Conservation (phyloP, 2,329 filamentous ascomycete genomes). For the Cryphonectria radicalis region DNA sequence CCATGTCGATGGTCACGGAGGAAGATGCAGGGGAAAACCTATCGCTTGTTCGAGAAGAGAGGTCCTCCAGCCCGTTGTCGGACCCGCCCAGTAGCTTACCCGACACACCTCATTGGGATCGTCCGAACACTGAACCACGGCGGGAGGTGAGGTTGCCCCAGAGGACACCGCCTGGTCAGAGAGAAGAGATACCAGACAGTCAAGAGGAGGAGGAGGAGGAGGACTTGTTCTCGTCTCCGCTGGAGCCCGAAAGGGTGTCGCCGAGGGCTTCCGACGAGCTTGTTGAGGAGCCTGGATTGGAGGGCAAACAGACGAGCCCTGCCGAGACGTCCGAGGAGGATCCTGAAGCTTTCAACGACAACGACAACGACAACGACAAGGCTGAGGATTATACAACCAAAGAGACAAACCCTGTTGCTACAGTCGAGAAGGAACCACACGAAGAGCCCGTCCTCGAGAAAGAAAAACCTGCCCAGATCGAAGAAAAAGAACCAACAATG, state of each 20-base stretch:
- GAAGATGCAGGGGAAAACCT: not conserved
- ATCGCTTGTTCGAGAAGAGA: not conserved
- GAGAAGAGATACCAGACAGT: constrained; percentile 44
- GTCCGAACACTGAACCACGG: constrained; percentile 21
- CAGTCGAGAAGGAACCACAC: not conserved
- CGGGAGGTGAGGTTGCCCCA: constrained; percentile 17
- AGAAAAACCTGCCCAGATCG: not conserved
- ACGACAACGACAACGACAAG: not conserved
- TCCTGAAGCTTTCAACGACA: not conserved
- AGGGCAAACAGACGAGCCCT: not conserved
- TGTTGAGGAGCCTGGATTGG: not conserved
- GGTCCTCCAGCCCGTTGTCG: constrained; percentile 20
- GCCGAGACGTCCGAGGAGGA: not conserved
- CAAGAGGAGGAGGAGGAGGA: constrained; percentile 40
- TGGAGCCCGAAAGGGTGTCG: not conserved
- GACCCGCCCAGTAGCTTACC: constrained; percentile 26
- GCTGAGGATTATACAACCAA: not conserved
- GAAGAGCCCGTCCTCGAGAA: not conserved
- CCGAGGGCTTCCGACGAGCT: not conserved
- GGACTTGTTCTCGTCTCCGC: constrained; percentile 35
- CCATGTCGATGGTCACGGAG: not conserved
- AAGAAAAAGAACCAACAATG: constrained; percentile 23
- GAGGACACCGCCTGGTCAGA: constrained; percentile 17
- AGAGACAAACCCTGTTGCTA: not conserved
- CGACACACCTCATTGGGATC: constrained; percentile 7